Evolutionary conservation across 2,329 filamentous ascomycete genomes (phyloP), one percentile per base, ranked within the genome.

Genomic region (Fusarium sublunatum): DNA sequence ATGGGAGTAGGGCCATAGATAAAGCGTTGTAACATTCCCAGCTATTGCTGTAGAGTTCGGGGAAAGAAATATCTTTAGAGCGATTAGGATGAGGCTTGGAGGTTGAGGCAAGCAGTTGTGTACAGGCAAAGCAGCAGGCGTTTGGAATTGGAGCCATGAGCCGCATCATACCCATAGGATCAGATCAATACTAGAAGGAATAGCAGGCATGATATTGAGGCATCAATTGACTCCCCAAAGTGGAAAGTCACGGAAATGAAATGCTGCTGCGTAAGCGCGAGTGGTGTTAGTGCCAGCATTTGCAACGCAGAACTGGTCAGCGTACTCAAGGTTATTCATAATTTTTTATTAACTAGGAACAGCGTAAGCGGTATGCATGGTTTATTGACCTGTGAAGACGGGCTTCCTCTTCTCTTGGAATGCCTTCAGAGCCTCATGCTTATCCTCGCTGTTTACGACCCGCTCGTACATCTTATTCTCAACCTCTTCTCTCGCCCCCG

Each of bases 401-500:
- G 86, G 83, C 74, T 82, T 86, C 67, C 86, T 80, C 82, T 86
- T 87, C 74, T 87, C 85, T 57, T 76, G 78, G 79, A 99, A 99
- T 0, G 95, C 95, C 75, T 79, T 85, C 63, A 99, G 81, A 32
- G 95, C 95, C 82, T 98, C 95, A 70, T 92, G 82, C 58, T 93
- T 84, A 80, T 99, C 95, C 73, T 93, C 89, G 0, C 92, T 97
- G 61, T 83, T 85, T 13, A 97, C 84, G 5, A 98, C 92, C 25
- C 88, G 82, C 72, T 92, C 86, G 76, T 98, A 98, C 79, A 93
- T 93, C 68, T 86, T 83, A 76, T 93, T 94, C 81, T 97, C 95
- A n/a, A 89, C 85, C 72, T 86, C 86, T 78, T 95, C 91, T 5
- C 84, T 79, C 74, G 92, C 75, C 84, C 87, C 84, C 49, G 85